Evolutionary conservation across 495 filamentous ascomycete species (phyloP), one percentile per base, ranked within the genome.

Genomic region (Bacidia gigantensis): DNA sequence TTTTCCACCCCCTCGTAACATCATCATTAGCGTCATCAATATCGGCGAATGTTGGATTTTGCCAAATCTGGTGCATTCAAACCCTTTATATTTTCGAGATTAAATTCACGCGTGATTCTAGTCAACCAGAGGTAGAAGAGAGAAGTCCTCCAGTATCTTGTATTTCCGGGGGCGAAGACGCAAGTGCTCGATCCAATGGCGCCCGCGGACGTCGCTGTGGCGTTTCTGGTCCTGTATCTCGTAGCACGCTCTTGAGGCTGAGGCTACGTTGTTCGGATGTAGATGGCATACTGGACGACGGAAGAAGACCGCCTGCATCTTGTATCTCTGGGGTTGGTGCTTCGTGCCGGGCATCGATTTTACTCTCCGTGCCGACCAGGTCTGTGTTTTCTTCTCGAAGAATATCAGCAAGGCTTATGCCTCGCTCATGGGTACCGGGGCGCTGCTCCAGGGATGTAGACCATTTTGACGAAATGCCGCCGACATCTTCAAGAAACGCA

Each of bases 401-500:
- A 0, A 50, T 21, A 12, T 60, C 56, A 25, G 49, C 50, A 45
- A 62, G 62, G 42, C 62, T 59, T 0, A 68, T 64, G 20, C 49
- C 60, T 3, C 58, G 41, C 17, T 44, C 14, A 44, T 44, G 7
- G 17, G 41, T 9, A 9, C 9, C 9, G 9, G 7, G 20, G 7
- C 14, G 41, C 9, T 44, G 5, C 9, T 18, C 41, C 5, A 17
- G 20, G 9, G 14, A 22, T 9, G 41, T 22, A 5, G 14, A 9
- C 17, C 41, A 23, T 64, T 69, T 21, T 35, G 65, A 51, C 26
- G 77, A 57, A 11, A 78, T 64, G 21, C 76, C 76, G 11, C 80
- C 73, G 1, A 83, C 54, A 55, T 83, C 81, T 52, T 82, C 75
- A 1, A 83, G 62, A 29, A 78, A 64, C 1, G 77, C 69, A 18